Percentiles rank a stretch among this genome's conserved stretches.
Evolutionary conservation across 139 green algal species (phyloP).

Genomic region (Coelastrella sp.): DNA sequence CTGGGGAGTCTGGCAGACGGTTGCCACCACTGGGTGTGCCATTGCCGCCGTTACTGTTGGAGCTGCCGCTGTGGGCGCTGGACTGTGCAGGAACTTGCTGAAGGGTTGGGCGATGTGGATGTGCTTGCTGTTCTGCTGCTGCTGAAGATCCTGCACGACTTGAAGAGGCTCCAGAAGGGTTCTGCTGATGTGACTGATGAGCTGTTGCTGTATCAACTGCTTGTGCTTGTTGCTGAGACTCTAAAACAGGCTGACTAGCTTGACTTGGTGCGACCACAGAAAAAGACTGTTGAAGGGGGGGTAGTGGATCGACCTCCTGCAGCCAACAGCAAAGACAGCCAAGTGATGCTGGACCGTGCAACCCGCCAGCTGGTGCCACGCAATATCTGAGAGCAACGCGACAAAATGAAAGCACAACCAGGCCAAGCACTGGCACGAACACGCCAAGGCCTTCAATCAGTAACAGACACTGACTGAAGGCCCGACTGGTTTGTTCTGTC

Average conservation of each 20-base stretch:
- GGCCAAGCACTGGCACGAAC: too few species aligned
- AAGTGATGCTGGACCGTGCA: too few species aligned
- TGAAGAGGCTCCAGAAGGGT: background rate
- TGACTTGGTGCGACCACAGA: slow-evolving; percentile 35
- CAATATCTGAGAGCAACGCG: too few species aligned
- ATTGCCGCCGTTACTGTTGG: background rate
- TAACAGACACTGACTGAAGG: too few species aligned
- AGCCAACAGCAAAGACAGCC: background rate
- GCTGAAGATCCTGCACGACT: background rate
- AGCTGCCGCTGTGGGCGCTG: background rate
- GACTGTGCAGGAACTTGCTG: background rate
- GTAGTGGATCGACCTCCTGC: slow-evolving; percentile 44
- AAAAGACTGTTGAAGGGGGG: slow-evolving; percentile 28
- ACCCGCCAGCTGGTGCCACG: too few species aligned
- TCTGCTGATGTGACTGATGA: background rate
- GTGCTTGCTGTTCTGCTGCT: slow-evolving; percentile 2
- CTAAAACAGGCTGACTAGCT: slow-evolving; percentile 9
- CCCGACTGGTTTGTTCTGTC: too few species aligned
- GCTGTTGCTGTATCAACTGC: background rate
- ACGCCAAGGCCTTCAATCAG: too few species aligned
- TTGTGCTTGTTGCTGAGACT: background rate
- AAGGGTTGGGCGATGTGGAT: background rate
- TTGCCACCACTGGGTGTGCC: background rate
- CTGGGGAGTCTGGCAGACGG: slow-evolving; percentile 28
- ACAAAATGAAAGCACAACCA: too few species aligned